Percentiles rank a stretch among this genome's conserved stretches.
Conservation (phyloP, 345 rosid species). For the Cardamine occulta region DNA sequence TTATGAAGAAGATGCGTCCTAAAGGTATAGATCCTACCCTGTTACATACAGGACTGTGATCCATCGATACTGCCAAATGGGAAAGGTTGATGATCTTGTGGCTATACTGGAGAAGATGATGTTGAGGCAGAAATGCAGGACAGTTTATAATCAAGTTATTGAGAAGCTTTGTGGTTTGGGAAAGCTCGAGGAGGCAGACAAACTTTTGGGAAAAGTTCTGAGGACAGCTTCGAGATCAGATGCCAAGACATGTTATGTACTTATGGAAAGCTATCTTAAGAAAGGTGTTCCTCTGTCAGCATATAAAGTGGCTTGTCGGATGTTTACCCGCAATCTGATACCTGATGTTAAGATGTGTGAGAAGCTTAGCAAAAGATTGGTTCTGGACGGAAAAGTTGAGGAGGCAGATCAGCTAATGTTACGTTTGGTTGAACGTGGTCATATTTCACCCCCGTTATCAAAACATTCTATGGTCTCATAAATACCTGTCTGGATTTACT, state of each 20-base stretch:
- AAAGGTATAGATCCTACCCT: conserved; percentile 84
- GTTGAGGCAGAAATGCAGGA: conserved; percentile 61
- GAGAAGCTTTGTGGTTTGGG: conserved; percentile 88
- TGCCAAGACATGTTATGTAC: conserved; percentile 73
- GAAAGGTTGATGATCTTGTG: conserved; percentile 76
- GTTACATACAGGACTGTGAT: conserved; percentile 81
- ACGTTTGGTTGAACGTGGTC: conserved; percentile 66
- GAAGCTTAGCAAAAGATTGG: conserved; percentile 63
- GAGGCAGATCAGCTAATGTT: conserved; percentile 85
- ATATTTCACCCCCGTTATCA: conserved; percentile 40
- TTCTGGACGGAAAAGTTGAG: conserved; percentile 56
- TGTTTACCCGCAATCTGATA: conserved; percentile 75
- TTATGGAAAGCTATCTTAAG: conserved; percentile 70
- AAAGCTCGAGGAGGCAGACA: conserved; percentile 75
- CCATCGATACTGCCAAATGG: conserved; percentile 75
- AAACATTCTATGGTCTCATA: conserved; percentile 27
- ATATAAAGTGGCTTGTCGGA: conserved; percentile 73
- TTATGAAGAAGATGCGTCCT: conserved; percentile 68
- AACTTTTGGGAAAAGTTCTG: conserved; percentile 66
- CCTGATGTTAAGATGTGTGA: conserved; percentile 82
- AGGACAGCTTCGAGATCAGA: conserved; percentile 73
- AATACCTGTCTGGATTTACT: conserved; percentile 6
- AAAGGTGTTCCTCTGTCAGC: conserved; percentile 70
- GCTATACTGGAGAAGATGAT: conserved; percentile 76
- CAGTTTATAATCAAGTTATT: conserved; percentile 81